phyloP scores from a whole-genome alignment of 2,329 filamentous ascomycete species.

The Aspergillus phoenicis region DNA sequence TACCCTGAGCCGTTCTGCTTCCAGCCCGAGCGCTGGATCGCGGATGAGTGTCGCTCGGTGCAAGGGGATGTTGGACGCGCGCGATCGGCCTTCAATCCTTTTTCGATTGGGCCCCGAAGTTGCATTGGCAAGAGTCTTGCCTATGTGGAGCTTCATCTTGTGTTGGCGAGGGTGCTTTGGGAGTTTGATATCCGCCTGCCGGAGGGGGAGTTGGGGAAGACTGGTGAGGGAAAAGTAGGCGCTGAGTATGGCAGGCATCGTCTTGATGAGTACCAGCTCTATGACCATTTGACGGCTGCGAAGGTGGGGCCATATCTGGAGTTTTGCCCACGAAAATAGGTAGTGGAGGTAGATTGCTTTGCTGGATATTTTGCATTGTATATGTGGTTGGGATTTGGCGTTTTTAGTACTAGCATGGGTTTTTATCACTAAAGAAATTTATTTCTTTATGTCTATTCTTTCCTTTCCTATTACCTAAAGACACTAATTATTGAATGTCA shows the following conservation, averaged over 20 bases:
- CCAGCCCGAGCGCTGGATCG: slow-evolving; percentile 39
- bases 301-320: not conserved
- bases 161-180: not conserved
- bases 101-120: not conserved
- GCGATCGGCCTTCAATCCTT: not conserved
- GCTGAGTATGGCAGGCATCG: not conserved
- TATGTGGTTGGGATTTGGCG: too few relatives aligned
- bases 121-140: not conserved
- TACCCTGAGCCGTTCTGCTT: slow-evolving; percentile 33
- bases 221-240: not conserved
- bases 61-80: not conserved
- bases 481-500: too few relatives aligned
- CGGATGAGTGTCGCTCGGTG: not conserved
- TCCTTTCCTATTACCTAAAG: too few relatives aligned
- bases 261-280: not conserved
- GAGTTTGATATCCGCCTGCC: not conserved
- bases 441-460: too few relatives aligned
- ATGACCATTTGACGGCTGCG: not conserved
- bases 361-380: too few relatives aligned
- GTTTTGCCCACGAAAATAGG: too few relatives aligned
- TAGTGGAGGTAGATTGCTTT: too few relatives aligned
- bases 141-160: not conserved
- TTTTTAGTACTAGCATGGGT: too few relatives aligned
- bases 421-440: too few relatives aligned
- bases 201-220: too few relatives aligned